Conservation (phyloP, 352 stramenopile species). For the Phytophthora citrophthora region DNA sequence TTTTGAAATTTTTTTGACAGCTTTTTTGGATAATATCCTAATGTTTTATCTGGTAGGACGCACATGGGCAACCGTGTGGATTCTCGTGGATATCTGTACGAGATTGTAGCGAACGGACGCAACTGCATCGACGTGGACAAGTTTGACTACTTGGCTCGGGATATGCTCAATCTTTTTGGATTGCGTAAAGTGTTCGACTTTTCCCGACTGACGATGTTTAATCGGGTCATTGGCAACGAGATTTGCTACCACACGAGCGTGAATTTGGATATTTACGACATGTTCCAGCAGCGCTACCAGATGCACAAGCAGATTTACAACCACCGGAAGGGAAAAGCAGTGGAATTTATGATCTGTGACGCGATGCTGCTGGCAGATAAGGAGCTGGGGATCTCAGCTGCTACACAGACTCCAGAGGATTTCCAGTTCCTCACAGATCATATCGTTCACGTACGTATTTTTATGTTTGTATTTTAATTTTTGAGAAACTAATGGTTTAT, state of each 20-base stretch:
- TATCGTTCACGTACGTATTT: constrained; percentile 61
- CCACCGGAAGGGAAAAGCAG: constrained; percentile 88
- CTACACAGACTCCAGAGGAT: constrained; percentile 63
- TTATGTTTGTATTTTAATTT: background rate
- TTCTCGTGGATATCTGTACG: constrained; percentile 83
- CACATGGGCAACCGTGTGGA: constrained; percentile 60
- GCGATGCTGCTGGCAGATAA: constrained; percentile 82
- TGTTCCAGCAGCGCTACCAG: constrained; percentile 90
- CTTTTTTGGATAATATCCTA: constrained; percentile 3
- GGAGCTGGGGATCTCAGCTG: constrained; percentile 69
- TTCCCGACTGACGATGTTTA: constrained; percentile 80
- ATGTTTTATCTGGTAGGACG: constrained; percentile 34
- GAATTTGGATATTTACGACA: constrained; percentile 88
- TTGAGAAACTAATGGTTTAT: constrained; percentile 1
- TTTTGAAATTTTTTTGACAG: background rate
- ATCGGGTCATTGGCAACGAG: constrained; percentile 85
- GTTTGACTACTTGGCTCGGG: constrained; percentile 90
- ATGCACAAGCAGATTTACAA: constrained; percentile 93
- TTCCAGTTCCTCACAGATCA: constrained; percentile 85
- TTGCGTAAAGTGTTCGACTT: constrained; percentile 83
- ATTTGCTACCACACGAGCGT: constrained; percentile 92
- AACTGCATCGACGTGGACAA: constrained; percentile 94
- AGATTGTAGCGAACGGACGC: constrained; percentile 91
- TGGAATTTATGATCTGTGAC: constrained; percentile 93
- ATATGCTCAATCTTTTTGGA: constrained; percentile 89